A percentile compares a stretch with the other conserved stretches of the same genome.
Conservation (phyloP, 345 rosid genomes). For the Acer negundo region DNA sequence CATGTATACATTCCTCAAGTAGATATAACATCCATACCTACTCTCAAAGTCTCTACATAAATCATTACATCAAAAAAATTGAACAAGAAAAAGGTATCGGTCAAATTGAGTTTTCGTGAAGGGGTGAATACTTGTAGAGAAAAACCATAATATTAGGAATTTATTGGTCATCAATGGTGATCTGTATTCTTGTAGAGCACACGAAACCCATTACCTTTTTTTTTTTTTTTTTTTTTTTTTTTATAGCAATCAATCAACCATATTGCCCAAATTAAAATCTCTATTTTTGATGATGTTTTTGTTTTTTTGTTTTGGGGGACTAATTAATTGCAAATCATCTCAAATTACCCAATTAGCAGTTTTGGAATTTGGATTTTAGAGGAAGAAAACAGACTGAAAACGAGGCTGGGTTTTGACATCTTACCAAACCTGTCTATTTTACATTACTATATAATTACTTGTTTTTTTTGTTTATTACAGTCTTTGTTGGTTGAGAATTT, state of each 20-base stretch:
- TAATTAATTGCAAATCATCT: background rate
- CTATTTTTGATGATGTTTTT: background rate
- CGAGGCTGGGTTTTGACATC: conserved; percentile 13
- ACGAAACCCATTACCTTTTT: background rate
- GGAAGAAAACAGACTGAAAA: background rate
- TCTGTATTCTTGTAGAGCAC: background rate
- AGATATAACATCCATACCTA: conserved; percentile 46
- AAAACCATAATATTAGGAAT: conserved; percentile 32
- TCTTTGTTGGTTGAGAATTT: too few relatives aligned
- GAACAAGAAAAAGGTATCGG: background rate
- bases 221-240: background rate
- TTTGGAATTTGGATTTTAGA: background rate
- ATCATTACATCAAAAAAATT: background rate
- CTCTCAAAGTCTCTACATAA: background rate
- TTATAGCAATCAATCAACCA: too few relatives aligned
- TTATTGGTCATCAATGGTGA: conserved; percentile 27
- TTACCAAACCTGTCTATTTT: conserved; percentile 3
- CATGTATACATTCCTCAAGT: conserved; percentile 15
- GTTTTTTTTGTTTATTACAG: too few relatives aligned
- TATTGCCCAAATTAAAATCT: background rate
- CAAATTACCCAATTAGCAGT: background rate
- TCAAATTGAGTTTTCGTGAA: conserved; percentile 33
- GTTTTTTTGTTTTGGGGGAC: background rate
- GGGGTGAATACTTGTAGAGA: conserved; percentile 39
- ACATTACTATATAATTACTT: too few relatives aligned